Conservation (phyloP, 2,329 filamentous ascomycete genomes). For the Tolypocladium pustulatum region DNA sequence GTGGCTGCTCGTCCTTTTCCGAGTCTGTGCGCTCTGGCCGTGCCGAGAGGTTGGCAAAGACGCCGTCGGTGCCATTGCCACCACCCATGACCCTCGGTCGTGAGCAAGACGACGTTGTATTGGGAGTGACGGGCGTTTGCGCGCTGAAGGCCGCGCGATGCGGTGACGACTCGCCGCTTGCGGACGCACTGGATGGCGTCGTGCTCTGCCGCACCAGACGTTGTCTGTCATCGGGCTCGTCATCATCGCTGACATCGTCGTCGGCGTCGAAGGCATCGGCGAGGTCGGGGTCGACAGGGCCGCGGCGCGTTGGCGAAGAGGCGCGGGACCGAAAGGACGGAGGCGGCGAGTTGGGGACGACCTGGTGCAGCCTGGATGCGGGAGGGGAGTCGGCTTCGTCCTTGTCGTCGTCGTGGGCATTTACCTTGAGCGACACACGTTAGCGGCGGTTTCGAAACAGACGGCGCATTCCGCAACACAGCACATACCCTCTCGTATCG, state of each 20-base stretch:
- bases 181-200: conserved; percentile 12
- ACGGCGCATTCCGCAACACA: neutral
- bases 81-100: conserved; percentile 52
- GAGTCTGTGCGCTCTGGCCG: conserved; percentile 76
- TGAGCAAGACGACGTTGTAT: conserved; percentile 21
- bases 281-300: conserved; percentile 62
- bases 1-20: conserved; percentile 79
- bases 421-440: conserved; percentile 32
- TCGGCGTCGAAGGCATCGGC: conserved; percentile 87
- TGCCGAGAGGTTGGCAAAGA: conserved; percentile 90
- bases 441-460: neutral
- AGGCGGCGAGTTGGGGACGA: conserved; percentile 49
- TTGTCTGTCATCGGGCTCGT: conserved; percentile 67
- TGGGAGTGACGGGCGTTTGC: neutral
- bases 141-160: neutral
- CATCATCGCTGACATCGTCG: conserved; percentile 66
- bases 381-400: conserved; percentile 29
- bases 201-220: conserved; percentile 66
- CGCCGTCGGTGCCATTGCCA: conserved; percentile 77
- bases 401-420: conserved; percentile 47
- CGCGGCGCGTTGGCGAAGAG: conserved; percentile 41
- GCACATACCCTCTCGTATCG: conserved; percentile 47
- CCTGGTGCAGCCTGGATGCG: conserved; percentile 18
- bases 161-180: neutral
- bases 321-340: conserved; percentile 85